phyloP scores from a whole-genome alignment of 495 filamentous ascomycete species.

The Daldinia decipiens region DNA sequence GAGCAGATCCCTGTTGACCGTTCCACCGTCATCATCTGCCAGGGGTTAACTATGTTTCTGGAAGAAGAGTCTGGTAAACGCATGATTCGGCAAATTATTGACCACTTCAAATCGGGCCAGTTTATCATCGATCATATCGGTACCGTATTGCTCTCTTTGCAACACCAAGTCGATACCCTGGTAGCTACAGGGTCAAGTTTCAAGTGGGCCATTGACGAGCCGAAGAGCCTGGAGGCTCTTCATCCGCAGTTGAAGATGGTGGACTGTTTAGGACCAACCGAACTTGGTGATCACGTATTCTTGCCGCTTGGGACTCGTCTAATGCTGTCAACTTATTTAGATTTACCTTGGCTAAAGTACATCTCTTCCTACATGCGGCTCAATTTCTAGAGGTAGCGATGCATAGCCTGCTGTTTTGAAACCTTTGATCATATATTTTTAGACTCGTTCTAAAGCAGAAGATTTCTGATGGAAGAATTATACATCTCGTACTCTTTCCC shows the following conservation, averaged over 20 bases:
- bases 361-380: conserved; percentile 32
- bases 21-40: conserved; percentile 36
- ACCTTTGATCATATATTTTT: not conserved
- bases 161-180: conserved; percentile 21
- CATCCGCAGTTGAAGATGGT: conserved; percentile 38
- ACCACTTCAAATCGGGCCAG: conserved; percentile 43
- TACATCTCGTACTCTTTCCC: not conserved
- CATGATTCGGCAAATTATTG: conserved; percentile 34
- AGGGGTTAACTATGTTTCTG: conserved; percentile 46
- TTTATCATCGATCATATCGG: conserved; percentile 41
- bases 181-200: conserved; percentile 33
- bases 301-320: conserved; percentile 29
- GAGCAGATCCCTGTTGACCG: conserved; percentile 37
- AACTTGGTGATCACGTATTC: conserved; percentile 20
- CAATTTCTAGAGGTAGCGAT: conserved; percentile 15
- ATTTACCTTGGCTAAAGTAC: conserved; percentile 37
- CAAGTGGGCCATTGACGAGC: conserved; percentile 40
- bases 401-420: not conserved
- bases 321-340: conserved; percentile 28
- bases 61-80: conserved; percentile 31
- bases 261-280: conserved; percentile 30
- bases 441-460: not conserved
- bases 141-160: conserved; percentile 21
- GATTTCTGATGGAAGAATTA: not conserved
- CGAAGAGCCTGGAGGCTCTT: conserved; percentile 31